A percentile compares a stretch with the other conserved stretches of the same genome.
Conservation (phyloP, 345 rosid species). For the Salix dunnii region DNA sequence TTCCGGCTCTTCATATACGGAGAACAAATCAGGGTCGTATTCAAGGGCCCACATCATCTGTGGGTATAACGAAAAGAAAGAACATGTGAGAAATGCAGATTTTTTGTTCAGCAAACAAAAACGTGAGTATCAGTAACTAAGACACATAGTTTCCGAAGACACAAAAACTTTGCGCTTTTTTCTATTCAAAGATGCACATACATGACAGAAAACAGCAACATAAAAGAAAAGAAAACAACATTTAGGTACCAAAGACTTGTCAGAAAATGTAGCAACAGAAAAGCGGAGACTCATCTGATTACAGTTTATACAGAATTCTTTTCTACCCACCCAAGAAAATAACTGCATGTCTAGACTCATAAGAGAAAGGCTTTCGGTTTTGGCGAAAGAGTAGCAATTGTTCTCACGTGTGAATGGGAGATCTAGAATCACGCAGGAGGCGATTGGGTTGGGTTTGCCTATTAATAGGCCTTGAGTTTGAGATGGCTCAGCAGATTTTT, state of each 20-base stretch:
- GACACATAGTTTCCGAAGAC: neutral
- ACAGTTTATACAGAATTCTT: neutral
- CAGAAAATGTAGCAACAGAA: neutral
- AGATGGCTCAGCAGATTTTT: neutral
- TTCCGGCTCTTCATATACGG: conserved; percentile 62
- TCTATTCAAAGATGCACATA: neutral
- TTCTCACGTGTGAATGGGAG: neutral
- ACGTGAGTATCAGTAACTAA: neutral
- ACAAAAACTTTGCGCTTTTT: neutral
- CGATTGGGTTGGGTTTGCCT: neutral
- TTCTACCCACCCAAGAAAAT: neutral
- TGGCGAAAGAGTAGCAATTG: neutral
- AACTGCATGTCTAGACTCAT: neutral
- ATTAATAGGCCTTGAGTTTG: neutral
- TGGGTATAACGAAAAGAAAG: conserved; percentile 10
- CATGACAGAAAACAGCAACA: neutral
- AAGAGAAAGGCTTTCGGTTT: neutral
- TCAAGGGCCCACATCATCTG: conserved; percentile 99
- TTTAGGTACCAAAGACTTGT: neutral
- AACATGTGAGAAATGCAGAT: conserved; percentile 4
- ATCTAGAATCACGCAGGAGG: neutral
- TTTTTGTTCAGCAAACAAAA: neutral
- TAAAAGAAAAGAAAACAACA: neutral
- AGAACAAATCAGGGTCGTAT: conserved; percentile 79
- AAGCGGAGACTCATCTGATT: neutral